Percentiles rank a stretch among this genome's conserved stretches.
Conservation (phyloP, 192 early-diverging fungal genomes). For the Backusella tarrabulga region DNA sequence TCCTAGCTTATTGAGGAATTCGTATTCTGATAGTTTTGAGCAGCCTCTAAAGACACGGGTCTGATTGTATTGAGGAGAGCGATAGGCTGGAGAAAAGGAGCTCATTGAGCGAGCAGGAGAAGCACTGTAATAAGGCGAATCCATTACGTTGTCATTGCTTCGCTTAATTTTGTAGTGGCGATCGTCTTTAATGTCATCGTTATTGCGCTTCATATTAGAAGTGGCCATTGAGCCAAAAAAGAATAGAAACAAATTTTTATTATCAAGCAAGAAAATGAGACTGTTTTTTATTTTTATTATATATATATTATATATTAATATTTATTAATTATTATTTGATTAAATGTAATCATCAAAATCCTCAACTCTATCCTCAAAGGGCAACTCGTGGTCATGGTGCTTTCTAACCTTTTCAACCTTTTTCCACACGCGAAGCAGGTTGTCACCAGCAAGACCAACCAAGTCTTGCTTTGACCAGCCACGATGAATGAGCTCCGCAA, state of each 20-base stretch:
- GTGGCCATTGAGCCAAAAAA: not conserved
- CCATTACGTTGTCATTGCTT: not conserved
- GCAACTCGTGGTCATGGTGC: slow-evolving; percentile 10
- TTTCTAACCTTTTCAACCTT: slow-evolving; percentile 37
- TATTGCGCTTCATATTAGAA: not conserved
- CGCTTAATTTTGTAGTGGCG: not conserved
- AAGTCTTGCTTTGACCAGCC: slow-evolving; percentile 43
- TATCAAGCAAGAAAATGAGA: not conserved
- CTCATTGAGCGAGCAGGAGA: not conserved
- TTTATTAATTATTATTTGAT: too few relatives aligned
- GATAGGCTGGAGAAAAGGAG: slow-evolving; percentile 19
- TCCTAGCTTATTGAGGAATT: slow-evolving; percentile 83
- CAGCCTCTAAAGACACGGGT: slow-evolving; percentile 54
- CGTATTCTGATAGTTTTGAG: slow-evolving; percentile 79
- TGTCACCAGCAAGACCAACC: slow-evolving; percentile 39
- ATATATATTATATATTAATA: too few relatives aligned
- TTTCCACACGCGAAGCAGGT: slow-evolving; percentile 39
- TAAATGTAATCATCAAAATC: slow-evolving; percentile 8
- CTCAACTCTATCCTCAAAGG: slow-evolving; percentile 21
- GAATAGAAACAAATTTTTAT: not conserved
- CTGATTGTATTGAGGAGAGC: not conserved
- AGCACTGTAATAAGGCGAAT: not conserved
- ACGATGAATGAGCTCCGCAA: slow-evolving; percentile 36
- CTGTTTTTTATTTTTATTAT: not conserved
- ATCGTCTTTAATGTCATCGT: slow-evolving; percentile 9